A percentile compares a stretch with the other conserved stretches of the same genome.
Evolutionary conservation across 2,329 filamentous ascomycete species (phyloP).

Genomic region (Ascochyta viciae-villosae): DNA sequence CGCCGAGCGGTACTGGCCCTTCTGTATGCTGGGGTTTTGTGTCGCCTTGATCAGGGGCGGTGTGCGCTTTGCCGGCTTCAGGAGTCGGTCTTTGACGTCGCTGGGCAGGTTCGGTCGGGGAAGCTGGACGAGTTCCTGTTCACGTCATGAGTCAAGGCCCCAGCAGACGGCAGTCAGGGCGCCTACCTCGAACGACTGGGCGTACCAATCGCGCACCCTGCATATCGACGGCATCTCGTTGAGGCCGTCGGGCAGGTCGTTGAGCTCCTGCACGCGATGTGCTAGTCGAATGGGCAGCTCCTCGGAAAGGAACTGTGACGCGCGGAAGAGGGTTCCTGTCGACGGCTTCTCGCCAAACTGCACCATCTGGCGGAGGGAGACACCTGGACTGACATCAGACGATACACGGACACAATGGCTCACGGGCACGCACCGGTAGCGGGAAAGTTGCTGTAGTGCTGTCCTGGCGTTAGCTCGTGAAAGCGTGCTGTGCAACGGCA

Average conservation of each 20-base stretch:
- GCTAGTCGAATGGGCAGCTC: conserved; percentile 96
- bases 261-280: conserved; percentile 93
- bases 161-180: conserved; percentile 10
- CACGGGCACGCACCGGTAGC: conserved; percentile 90
- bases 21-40: conserved; percentile 85
- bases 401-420: conserved; percentile 56
- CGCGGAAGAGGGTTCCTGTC: conserved; percentile 89
- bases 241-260: conserved; percentile 89
- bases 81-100: conserved; percentile 80
- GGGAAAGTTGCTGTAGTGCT: conserved; percentile 93
- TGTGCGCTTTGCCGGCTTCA: conserved; percentile 67
- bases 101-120: conserved; percentile 76
- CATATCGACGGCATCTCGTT: conserved; percentile 98
- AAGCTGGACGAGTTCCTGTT: conserved; percentile 88
- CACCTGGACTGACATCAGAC: conserved; percentile 39
- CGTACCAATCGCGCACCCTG: conserved; percentile 97
- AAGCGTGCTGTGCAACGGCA: conserved; percentile 4
- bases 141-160: conserved; percentile 40
- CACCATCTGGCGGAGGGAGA: conserved; percentile 96
- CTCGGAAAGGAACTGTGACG: conserved; percentile 97
- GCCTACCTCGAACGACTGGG: conserved; percentile 95
- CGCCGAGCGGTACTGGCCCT: conserved; percentile 77
- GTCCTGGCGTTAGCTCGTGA: conserved; percentile 32
- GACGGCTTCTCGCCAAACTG: conserved; percentile 96
- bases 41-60: conserved; percentile 80